A percentile compares a stretch with the other conserved stretches of the same genome.
These are phyloP conservation scores for Neurospora hispaniola DNA, from an alignment of 495 filamentous ascomycete genomes.

Conservation along the genomic window DNA sequence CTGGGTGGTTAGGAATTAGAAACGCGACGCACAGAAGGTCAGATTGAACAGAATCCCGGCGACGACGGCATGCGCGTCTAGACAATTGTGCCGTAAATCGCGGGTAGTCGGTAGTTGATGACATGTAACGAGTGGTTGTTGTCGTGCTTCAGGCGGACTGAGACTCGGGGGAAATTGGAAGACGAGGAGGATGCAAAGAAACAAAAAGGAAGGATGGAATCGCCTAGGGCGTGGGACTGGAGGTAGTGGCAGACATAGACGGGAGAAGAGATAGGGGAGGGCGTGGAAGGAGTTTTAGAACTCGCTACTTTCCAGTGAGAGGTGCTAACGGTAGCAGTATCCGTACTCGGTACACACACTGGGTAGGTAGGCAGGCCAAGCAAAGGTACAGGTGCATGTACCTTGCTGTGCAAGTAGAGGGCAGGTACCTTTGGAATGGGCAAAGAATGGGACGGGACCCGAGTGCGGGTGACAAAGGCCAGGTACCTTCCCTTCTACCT, in stretches of 20 bases:
- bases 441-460: not conserved
- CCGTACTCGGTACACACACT: not conserved
- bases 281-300: not conserved
- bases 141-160: not conserved
- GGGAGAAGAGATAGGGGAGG: not conserved
- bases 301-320: not conserved
- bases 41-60: not conserved
- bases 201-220: conserved; percentile 1
- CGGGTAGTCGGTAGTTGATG: not conserved
- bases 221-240: not conserved
- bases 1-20: not conserved
- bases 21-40: not conserved
- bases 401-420: not conserved
- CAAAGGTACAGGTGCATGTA: not conserved
- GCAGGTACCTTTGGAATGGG: not conserved
- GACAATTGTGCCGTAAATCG: not conserved
- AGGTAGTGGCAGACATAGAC: not conserved
- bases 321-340: not conserved
- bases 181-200: not conserved
- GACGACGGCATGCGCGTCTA: not conserved
- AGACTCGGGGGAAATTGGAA: not conserved
- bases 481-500: not conserved
- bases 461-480: not conserved
- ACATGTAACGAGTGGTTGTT: not conserved
- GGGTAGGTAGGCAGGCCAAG: not conserved